Evolutionary conservation across 2,329 filamentous ascomycete species (phyloP).

Genomic region (Periconia digitata): DNA sequence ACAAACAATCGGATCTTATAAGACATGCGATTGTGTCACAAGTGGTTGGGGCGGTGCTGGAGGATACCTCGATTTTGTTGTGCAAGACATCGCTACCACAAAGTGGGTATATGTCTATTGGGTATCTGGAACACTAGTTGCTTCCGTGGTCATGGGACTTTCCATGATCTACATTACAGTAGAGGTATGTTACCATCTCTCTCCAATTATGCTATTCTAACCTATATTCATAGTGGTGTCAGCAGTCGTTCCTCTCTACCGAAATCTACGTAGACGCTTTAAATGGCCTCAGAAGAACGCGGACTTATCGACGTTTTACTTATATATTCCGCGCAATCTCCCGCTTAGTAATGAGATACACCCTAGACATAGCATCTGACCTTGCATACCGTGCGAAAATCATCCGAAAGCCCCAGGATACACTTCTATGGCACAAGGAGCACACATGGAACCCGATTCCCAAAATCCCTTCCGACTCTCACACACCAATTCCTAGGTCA

Average conservation of each 20-base stretch:
- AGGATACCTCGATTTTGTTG: slow-evolving; percentile 47
- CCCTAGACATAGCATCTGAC: slow-evolving; percentile 16
- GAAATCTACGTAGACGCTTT: slow-evolving; percentile 31
- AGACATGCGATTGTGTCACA: slow-evolving; percentile 47
- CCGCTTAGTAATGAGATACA: slow-evolving; percentile 13
- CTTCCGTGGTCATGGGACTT: slow-evolving; percentile 30
- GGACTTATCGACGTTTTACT: slow-evolving; percentile 22
- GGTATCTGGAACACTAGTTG: slow-evolving; percentile 34
- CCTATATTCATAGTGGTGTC: slow-evolving; percentile 29
- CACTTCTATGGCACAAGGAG: slow-evolving; percentile 22
- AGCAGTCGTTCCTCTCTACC: slow-evolving; percentile 42
- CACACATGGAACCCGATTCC: slow-evolving; percentile 12
- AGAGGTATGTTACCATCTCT: slow-evolving; percentile 15
- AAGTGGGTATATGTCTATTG: slow-evolving; percentile 33
- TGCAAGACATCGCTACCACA: slow-evolving; percentile 33
- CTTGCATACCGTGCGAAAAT: slow-evolving; percentile 14
- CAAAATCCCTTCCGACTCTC: background rate
- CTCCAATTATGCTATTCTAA: background rate
- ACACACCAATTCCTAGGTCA: background rate
- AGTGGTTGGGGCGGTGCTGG: slow-evolving; percentile 40
- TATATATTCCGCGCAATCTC: slow-evolving; percentile 11
- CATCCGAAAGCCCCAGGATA: slow-evolving; percentile 24
- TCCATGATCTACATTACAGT: slow-evolving; percentile 42
- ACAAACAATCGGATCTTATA: slow-evolving; percentile 47
- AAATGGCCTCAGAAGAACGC: slow-evolving; percentile 27